A percentile compares a stretch with the other conserved stretches of the same genome.
Evolutionary conservation across 169 alveolate genomes (phyloP).

Genomic region (Plasmodium fragile): DNA sequence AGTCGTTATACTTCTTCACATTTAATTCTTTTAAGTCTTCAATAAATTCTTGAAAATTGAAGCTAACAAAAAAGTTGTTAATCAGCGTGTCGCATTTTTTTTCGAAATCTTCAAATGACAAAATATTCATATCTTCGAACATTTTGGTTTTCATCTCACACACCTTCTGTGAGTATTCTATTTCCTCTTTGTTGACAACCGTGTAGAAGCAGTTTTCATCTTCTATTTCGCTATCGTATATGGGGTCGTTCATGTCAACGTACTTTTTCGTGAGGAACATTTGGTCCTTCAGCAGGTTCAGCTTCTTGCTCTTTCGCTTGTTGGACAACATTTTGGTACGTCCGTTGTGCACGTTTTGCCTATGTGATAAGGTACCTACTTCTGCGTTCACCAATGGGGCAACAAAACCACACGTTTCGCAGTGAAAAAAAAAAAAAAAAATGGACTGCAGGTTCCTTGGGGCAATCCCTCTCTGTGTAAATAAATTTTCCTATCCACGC

Average conservation of each 20-base stretch:
- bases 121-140: slow-evolving; percentile 67
- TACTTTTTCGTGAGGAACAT: slow-evolving; percentile 62
- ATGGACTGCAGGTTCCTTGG: not conserved
- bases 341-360: not conserved
- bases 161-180: slow-evolving; percentile 67
- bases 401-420: not conserved
- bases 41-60: slow-evolving; percentile 45
- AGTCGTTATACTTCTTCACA: slow-evolving; percentile 71
- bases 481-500: not conserved
- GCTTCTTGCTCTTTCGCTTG: slow-evolving; percentile 46
- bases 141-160: slow-evolving; percentile 61
- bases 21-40: slow-evolving; percentile 59
- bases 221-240: slow-evolving; percentile 75
- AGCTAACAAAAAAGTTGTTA: slow-evolving; percentile 37
- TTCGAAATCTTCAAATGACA: slow-evolving; percentile 67
- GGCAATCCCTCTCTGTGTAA: not conserved
- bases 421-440: not conserved
- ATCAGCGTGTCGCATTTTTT: slow-evolving; percentile 59
- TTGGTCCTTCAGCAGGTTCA: slow-evolving; percentile 68
- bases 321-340: slow-evolving; percentile 9
- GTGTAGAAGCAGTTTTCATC: slow-evolving; percentile 74
- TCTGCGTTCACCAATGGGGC: not conserved
- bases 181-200: slow-evolving; percentile 65
- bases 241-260: slow-evolving; percentile 76
- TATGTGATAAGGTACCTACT: not conserved